phyloP scores from a whole-genome alignment of 306 rosid species.

The Fagus crenata region DNA sequence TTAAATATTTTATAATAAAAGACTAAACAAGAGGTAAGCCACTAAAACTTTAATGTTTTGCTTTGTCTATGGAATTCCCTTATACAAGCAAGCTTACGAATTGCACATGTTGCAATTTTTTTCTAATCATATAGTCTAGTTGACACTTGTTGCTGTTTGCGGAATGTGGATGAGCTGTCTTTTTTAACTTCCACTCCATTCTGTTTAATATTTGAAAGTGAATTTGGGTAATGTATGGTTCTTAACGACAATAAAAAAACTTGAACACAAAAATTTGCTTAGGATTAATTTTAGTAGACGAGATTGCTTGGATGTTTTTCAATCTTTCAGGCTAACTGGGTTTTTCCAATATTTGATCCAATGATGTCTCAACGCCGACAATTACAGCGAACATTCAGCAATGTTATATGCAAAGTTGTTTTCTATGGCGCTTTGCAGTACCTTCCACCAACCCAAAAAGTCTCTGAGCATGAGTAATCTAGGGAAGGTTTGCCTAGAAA shows the following conservation, averaged over 20 bases:
- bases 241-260: neutral
- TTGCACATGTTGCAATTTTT: no score
- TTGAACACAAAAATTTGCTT: neutral
- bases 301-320: neutral
- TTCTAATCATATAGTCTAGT: no score
- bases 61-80: no score
- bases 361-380: conserved; percentile 14
- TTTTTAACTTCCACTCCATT: neutral
- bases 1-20: no score
- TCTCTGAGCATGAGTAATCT: no score
- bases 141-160: neutral
- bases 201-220: neutral
- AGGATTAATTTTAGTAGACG: neutral
- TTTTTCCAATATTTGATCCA: conserved; percentile 9
- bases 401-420: no score
- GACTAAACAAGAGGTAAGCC: no score
- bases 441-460: conserved; percentile 5
- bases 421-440: neutral
- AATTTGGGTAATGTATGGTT: neutral
- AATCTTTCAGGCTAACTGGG: neutral
- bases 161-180: conserved; percentile 21
- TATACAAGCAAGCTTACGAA: no score
- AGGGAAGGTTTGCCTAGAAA: no score
- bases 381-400: neutral
- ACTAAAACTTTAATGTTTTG: no score